Base-by-base conservation (phyloP, 2,329 filamentous ascomycete species). In the Trichoderma hamatum region DNA sequence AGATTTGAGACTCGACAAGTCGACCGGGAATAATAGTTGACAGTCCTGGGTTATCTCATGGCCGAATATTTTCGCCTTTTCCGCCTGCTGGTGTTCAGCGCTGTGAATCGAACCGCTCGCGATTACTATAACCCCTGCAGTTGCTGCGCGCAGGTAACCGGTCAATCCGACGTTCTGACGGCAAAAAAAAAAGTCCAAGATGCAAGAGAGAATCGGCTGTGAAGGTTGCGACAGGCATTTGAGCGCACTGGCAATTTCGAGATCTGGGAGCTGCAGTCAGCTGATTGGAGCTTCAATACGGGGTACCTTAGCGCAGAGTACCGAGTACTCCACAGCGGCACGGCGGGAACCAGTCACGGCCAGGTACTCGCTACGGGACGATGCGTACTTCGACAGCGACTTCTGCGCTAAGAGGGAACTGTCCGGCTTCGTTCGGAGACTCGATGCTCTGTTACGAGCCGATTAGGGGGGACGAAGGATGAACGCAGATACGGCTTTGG, bases 241-340 rank as follows among this genome's bases (percentile, higher is more conserved):
- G 59, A 55, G 32, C 55, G 34, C n/a, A n/a, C 39, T n/a, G 62
- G 43, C 51, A 65, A 62, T 62, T 49, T 49, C 39, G 7, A 43
- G 28, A 34, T 51, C n/a, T 51, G 39, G 46, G 11, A 34, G 19
- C 34, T 64, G 16, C 32, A 65, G 62, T 65, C 61, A 64, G 61
- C 61, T 64, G 61, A 64, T 64, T 64, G 61, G 61, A 64, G 61
- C 28, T 11, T 1, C 21, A 24, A 32, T 49, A 39, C 9, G 32
- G 61, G 61, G 61, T 46, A 61, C 58, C 36, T 30, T 21, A 19
- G 24, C 14, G 16, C 10, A 14, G 58, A 14, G 58, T 64, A n/a
- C 24, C 34, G 49, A 34, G 51, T 43, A 64, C 61, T 21, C 61
- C 61, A 64, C 61, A 55, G 61, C 61, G 61, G 61, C 49, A 55